A percentile compares a stretch with the other conserved stretches of the same genome.
Conservation (phyloP, 2,329 filamentous ascomycete species). For the Phialemonium atrogriseum region DNA sequence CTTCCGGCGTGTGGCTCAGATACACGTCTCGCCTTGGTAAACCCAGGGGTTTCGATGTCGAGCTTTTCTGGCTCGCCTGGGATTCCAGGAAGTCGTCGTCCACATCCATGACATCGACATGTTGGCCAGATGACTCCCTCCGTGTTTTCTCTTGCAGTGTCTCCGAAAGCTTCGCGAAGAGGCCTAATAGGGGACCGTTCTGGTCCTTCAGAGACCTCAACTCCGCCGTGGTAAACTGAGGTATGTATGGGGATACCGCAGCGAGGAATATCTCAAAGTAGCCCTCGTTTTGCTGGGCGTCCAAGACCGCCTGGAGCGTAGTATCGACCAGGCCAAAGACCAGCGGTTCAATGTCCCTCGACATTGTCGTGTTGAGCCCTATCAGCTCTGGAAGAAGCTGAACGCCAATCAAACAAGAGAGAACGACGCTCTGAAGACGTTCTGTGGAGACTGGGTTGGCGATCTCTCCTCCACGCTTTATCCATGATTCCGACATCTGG, state of each 20-base stretch:
- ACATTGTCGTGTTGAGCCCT: conserved; percentile 37
- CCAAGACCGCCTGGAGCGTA: conserved; percentile 30
- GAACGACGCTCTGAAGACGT: conserved; percentile 42
- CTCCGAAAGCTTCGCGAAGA: conserved; percentile 32
- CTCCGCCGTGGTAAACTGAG: conserved; percentile 28
- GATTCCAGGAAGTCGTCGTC: conserved; percentile 54
- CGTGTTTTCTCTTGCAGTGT: conserved; percentile 21
- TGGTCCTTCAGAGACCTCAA: conserved; percentile 29
- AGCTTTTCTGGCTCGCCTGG: conserved; percentile 41
- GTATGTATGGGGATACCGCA: conserved; percentile 36
- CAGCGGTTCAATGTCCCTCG: conserved; percentile 36
- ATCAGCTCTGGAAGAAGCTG: conserved; percentile 39
- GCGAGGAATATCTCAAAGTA: conserved; percentile 39
- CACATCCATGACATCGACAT: conserved; percentile 55
- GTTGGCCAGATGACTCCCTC: conserved; percentile 24
- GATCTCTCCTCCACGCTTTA: conserved; percentile 31
- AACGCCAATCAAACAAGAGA: conserved; percentile 35
- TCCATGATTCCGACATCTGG: conserved; percentile 39
- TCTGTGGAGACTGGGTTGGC: conserved; percentile 42
- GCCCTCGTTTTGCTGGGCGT: conserved; percentile 34
- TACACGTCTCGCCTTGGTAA: conserved; percentile 38
- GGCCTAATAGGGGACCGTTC: conserved; percentile 29
- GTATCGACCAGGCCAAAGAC: conserved; percentile 32
- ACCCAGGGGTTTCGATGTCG: conserved; percentile 24
- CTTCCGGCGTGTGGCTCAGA: conserved; percentile 30